phyloP scores from a whole-genome alignment of 2,329 filamentous ascomycete species.

The Penicillium sp. region DNA sequence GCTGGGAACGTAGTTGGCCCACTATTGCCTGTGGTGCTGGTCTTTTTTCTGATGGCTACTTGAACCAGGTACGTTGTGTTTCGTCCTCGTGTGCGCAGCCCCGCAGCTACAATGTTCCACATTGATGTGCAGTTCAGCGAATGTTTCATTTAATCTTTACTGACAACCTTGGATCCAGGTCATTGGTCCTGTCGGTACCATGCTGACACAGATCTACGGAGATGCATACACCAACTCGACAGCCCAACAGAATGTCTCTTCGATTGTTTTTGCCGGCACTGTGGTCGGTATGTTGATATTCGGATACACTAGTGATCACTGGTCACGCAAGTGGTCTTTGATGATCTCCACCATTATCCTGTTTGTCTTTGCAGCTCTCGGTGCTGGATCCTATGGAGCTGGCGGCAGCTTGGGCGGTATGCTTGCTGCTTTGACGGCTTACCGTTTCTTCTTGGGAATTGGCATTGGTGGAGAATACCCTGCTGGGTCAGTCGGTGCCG shows the following conservation, averaged over 20 bases:
- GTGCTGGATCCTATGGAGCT: conserved; percentile 73
- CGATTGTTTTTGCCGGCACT: conserved; percentile 83
- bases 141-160: neutral
- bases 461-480: conserved; percentile 68
- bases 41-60: conserved; percentile 87
- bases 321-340: conserved; percentile 79
- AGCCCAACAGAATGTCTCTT: conserved; percentile 71
- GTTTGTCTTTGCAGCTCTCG: conserved; percentile 78
- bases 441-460: conserved; percentile 77
- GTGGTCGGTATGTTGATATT: conserved; percentile 80
- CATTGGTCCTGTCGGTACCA: conserved; percentile 82
- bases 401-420: conserved; percentile 68
- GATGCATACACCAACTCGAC: conserved; percentile 66
- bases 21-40: conserved; percentile 87
- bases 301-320: conserved; percentile 78
- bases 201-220: conserved; percentile 68
- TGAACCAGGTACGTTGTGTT: conserved; percentile 69
- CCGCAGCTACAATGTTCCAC: neutral
- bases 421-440: conserved; percentile 76
- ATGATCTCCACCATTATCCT: conserved; percentile 79
- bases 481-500: conserved; percentile 73
- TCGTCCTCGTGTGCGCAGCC: neutral
- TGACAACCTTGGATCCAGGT: conserved; percentile 50
- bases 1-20: conserved; percentile 63
- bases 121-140: neutral